Evolutionary conservation across 2,329 filamentous ascomycete genomes (phyloP).

Genomic region (Fonsecaea pedrosoi): DNA sequence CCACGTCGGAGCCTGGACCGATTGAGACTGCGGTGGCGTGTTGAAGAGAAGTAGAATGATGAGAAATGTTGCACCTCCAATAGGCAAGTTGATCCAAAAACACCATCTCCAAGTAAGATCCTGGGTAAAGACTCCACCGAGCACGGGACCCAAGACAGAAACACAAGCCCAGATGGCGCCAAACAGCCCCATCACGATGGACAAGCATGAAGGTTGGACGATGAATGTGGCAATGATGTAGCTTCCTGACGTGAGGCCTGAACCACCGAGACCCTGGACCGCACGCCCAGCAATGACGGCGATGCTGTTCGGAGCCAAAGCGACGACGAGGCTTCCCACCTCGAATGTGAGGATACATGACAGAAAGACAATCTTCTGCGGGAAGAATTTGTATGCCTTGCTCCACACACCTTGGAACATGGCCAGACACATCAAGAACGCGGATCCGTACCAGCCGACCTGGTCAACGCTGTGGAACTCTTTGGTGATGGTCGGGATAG

Average conservation of each 20-base stretch:
- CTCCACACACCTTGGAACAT: constrained; percentile 43
- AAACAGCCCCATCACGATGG: constrained; percentile 51
- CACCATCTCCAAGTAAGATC: constrained; percentile 47
- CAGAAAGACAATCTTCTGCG: constrained; percentile 45
- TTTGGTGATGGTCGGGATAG: constrained; percentile 46
- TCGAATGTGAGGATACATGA: constrained; percentile 50
- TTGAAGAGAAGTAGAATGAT: constrained; percentile 42
- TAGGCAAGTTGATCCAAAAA: constrained; percentile 62
- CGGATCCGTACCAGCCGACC: constrained; percentile 47
- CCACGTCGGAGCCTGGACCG: not conserved
- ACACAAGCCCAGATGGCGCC: constrained; percentile 39
- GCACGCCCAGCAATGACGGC: constrained; percentile 57
- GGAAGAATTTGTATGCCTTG: constrained; percentile 42
- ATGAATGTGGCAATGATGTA: constrained; percentile 56
- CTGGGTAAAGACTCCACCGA: constrained; percentile 43
- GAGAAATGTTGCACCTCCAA: constrained; percentile 46
- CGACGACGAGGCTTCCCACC: constrained; percentile 49
- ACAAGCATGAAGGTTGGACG: constrained; percentile 54
- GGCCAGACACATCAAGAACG: constrained; percentile 45
- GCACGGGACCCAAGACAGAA: constrained; percentile 40
- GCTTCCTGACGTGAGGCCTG: constrained; percentile 43
- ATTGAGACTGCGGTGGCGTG: constrained; percentile 28
- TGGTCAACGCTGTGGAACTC: constrained; percentile 43
- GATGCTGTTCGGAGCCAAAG: constrained; percentile 42
- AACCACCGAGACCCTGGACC: constrained; percentile 61